Evolutionary conservation across 1,284 basidiomycete species (phyloP).

Genomic region (Leucoagaricus sp.): DNA sequence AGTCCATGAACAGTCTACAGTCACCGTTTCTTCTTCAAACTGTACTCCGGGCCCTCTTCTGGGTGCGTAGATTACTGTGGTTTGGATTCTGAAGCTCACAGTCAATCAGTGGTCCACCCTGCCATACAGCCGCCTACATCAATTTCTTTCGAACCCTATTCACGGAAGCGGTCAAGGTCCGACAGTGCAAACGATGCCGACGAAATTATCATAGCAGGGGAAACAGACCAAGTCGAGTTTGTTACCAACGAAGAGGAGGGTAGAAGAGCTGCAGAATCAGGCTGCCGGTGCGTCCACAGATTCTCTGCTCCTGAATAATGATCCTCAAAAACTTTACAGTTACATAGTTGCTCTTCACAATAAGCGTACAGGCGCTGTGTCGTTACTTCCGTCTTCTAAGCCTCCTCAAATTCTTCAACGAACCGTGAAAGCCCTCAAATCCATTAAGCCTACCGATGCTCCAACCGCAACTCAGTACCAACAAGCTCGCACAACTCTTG

Average conservation of each 20-base stretch:
- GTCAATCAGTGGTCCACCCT: slow-evolving; percentile 70
- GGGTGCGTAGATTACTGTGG: slow-evolving; percentile 47
- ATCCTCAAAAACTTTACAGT: slow-evolving; percentile 33
- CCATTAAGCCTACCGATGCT: slow-evolving; percentile 54
- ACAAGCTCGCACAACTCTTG: slow-evolving; percentile 75
- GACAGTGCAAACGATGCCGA: slow-evolving; percentile 30
- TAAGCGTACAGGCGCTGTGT: slow-evolving; percentile 68
- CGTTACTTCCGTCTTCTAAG: slow-evolving; percentile 64
- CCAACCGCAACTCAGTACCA: slow-evolving; percentile 55
- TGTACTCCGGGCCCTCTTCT: slow-evolving; percentile 68
- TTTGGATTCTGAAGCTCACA: slow-evolving; percentile 19
- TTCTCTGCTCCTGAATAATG: background rate
- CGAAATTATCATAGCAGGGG: slow-evolving; percentile 47
- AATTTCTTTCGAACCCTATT: slow-evolving; percentile 70
- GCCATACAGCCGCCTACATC: slow-evolving; percentile 60
- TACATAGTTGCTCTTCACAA: slow-evolving; percentile 74
- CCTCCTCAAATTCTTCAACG: slow-evolving; percentile 73
- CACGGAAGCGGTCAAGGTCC: slow-evolving; percentile 38
- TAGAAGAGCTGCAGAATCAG: slow-evolving; percentile 47
- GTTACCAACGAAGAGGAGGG: slow-evolving; percentile 75
- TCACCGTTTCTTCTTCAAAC: slow-evolving; percentile 48
- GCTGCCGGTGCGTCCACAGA: slow-evolving; percentile 55
- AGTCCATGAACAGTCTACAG: slow-evolving; percentile 33
- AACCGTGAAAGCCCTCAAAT: slow-evolving; percentile 81
- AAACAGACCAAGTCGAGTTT: slow-evolving; percentile 50